phyloP scores from a whole-genome alignment of 2,329 filamentous ascomycete genomes.

The Apiospora rasikravindrae region DNA sequence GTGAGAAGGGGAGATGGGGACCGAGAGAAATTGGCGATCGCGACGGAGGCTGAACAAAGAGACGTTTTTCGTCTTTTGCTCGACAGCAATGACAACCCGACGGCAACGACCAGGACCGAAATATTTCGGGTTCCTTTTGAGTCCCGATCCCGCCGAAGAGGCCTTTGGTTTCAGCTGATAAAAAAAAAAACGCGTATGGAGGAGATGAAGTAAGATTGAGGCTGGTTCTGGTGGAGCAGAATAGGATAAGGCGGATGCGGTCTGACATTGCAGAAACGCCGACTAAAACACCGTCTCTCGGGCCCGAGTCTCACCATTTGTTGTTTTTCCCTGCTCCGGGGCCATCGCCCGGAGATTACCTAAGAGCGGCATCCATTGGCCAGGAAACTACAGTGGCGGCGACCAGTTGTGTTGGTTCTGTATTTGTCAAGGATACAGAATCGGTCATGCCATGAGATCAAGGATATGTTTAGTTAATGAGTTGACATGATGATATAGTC shows the following conservation, averaged over 20 bases:
- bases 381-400: not conserved
- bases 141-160: not conserved
- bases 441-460: too few species aligned
- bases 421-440: not conserved
- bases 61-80: not conserved
- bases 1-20: not conserved
- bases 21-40: not conserved
- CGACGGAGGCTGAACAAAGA: not conserved
- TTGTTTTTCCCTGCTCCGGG: not conserved
- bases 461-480: not conserved
- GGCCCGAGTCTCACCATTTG: not conserved
- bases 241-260: not conserved
- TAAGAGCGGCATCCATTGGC: not conserved
- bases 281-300: not conserved
- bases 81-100: not conserved
- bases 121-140: not conserved
- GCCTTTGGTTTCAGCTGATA: constrained; percentile 9
- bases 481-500: too few species aligned
- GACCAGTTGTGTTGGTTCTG: not conserved
- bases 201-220: not conserved
- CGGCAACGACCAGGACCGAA: too few species aligned
- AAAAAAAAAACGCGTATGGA: not conserved
- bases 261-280: not conserved
- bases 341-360: not conserved
- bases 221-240: not conserved